Evolutionary conservation across 2,329 filamentous ascomycete genomes (phyloP).

Genomic region (Ceratocystis destructans): DNA sequence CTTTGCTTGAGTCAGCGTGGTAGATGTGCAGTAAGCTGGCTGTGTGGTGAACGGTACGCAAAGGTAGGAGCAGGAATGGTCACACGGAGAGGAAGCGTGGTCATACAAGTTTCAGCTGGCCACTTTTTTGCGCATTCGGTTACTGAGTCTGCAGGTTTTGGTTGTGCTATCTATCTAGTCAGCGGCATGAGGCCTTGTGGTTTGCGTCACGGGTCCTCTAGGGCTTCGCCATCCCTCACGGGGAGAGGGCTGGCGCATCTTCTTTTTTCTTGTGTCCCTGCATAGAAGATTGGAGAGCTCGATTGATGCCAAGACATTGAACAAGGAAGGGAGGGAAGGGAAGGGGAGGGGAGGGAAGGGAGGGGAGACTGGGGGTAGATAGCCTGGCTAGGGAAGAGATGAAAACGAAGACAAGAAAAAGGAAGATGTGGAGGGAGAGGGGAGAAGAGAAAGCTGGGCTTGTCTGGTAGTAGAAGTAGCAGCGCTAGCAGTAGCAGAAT

Average conservation of each 20-base stretch:
- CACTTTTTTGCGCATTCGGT: not conserved
- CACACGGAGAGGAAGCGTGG: not conserved
- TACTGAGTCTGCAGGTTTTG: not conserved
- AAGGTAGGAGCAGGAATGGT: not conserved
- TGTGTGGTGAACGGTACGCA: not conserved
- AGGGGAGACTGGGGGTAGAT: not conserved
- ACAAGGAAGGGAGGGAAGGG: not conserved
- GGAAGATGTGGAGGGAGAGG: not conserved
- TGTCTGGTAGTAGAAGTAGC: too few species aligned
- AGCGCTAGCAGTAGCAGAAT: too few species aligned
- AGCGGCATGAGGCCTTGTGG: not conserved
- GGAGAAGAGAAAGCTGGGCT: not conserved
- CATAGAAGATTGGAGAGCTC: not conserved
- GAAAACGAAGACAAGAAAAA: not conserved
- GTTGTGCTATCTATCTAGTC: not conserved
- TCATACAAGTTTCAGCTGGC: not conserved
- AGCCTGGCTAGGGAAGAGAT: not conserved
- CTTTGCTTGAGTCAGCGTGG: not conserved
- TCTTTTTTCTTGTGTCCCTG: not conserved
- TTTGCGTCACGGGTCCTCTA: not conserved
- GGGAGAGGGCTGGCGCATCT: not conserved
- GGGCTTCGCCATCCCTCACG: not conserved
- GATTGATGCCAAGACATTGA: not conserved
- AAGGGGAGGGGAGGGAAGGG: not conserved
- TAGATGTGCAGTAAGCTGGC: not conserved